Base-by-base conservation (phyloP, 2,329 filamentous ascomycete genomes). In the Pseudogymnoascus sp. region DNA sequence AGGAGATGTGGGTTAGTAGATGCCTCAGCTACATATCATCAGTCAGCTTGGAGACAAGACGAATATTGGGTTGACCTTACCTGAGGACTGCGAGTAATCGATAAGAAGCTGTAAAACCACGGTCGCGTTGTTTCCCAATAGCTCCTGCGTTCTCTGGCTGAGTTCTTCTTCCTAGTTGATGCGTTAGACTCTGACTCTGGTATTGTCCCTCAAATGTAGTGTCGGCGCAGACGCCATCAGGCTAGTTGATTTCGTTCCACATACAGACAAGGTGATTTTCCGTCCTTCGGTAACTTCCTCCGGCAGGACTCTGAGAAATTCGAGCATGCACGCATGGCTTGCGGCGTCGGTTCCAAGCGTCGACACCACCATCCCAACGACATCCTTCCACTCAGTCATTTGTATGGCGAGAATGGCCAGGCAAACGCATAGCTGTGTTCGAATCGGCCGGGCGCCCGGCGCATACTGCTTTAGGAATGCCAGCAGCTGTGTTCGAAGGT, bases 201-300 rank as follows among this genome's bases (percentile, higher is more conserved):
- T 69, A 70, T 68, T 67, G 69, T 73, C 73, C 74, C 70, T 71
- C 70, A 71, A 53, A 67, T 66, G 65, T 67, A 66, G 73, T 68
- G 69, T 72, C 70, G 74, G 71, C 71, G 69, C 67, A 67, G 67
- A 69, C 66, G 67, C 66, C 71, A 67, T 67, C 63, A 77, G 75
- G 77, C 76, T 77, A 79, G 75, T 78, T 74, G 74, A 72, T 78
- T 75, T 80, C 80, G 81, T 80, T 88, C 86, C 84, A 93, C 91
- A 81, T 94, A 96, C 92, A 85, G 91, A 92, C 79, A 99, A 84
- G 83, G 92, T 96, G 83, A 99, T 97, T 81, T 97, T 99, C 79
- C 94, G 91, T 79, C 94, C 94, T 83, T 99, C 93, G 70, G 91
- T 97, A 73, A 99, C 94, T 83, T 99, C 94, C 82, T 99, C 94